Evolutionary conservation across 208 protist species (phyloP).

Genomic region (Lotmaria passim): DNA sequence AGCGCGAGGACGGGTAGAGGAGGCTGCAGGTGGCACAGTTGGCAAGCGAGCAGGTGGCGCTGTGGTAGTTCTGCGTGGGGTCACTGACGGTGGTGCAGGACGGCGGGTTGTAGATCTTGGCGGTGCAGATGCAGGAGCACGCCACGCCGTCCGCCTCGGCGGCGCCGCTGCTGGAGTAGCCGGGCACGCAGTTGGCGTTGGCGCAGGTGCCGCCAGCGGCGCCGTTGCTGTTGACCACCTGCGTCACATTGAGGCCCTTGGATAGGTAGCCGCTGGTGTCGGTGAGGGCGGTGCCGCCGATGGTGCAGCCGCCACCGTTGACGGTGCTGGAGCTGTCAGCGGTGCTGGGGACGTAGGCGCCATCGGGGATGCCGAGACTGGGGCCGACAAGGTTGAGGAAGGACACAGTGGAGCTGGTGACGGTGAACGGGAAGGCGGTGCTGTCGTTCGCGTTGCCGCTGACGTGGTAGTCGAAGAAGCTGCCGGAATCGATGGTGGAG

Average conservation of each 20-base stretch:
- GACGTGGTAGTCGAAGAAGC: conserved; percentile 13
- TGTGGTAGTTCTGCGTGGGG: too few species aligned
- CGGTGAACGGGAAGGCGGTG: neutral
- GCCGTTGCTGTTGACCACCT: conserved; percentile 9
- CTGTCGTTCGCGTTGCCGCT: too few species aligned
- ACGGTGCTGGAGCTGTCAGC: too few species aligned
- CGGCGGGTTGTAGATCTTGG: neutral
- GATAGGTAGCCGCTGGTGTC: neutral
- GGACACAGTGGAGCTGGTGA: neutral
- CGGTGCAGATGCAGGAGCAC: conserved; percentile 23
- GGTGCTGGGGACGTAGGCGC: neutral
- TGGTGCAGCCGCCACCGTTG: neutral
- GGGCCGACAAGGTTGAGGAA: neutral
- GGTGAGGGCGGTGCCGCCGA: neutral
- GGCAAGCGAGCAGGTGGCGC: too few species aligned
- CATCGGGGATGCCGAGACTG: neutral
- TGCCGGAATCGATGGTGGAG: neutral
- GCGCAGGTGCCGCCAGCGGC: conserved; percentile 5
- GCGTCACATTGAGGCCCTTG: neutral
- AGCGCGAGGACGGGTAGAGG: too few species aligned
- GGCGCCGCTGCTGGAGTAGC: neutral
- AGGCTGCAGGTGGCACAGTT: too few species aligned
- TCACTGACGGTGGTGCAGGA: too few species aligned
- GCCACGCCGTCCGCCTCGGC: neutral
- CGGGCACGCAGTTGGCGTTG: conserved; percentile 21